Evolutionary conservation across 2,329 filamentous ascomycete genomes (phyloP).

Genomic region (Emydomyces testavorans): DNA sequence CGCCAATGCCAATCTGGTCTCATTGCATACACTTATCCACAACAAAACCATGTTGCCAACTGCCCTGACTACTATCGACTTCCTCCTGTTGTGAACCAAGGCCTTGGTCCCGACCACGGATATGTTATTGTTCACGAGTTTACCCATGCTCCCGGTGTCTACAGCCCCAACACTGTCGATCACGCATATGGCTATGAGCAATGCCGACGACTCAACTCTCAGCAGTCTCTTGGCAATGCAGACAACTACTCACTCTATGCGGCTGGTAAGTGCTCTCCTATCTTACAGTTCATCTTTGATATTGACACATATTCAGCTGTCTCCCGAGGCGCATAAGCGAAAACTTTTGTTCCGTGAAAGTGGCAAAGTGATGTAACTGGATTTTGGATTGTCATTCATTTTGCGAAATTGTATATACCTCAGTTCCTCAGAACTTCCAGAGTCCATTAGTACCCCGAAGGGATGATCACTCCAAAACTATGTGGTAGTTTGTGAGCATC

Average conservation of each 20-base stretch:
- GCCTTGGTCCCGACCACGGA: slow-evolving; percentile 55
- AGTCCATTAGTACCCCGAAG: no score
- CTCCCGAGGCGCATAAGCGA: no score
- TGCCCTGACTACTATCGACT: slow-evolving; percentile 49
- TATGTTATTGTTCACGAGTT: slow-evolving; percentile 55
- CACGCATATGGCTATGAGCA: slow-evolving; percentile 47
- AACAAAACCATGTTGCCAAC: slow-evolving; percentile 47
- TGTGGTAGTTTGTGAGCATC: no score
- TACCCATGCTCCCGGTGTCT: slow-evolving; percentile 48
- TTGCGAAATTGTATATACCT: no score
- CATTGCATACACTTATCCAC: slow-evolving; percentile 51
- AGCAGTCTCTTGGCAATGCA: slow-evolving; percentile 49
- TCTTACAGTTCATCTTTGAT: no score
- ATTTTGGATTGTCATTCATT: no score
- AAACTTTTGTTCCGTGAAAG: no score
- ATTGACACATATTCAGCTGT: no score
- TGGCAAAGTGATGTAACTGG: no score
- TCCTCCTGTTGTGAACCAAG: slow-evolving; percentile 39
- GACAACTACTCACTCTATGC: slow-evolving; percentile 49
- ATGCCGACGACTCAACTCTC: slow-evolving; percentile 35
- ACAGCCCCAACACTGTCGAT: slow-evolving; percentile 48
- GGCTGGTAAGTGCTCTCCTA: slow-evolving; percentile 37
- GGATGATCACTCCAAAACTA: no score
- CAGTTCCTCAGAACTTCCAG: no score
- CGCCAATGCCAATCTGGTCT: slow-evolving; percentile 42